Base-by-base conservation (phyloP, 2,329 filamentous ascomycete genomes). In the Pseudopithomyces maydicus region DNA sequence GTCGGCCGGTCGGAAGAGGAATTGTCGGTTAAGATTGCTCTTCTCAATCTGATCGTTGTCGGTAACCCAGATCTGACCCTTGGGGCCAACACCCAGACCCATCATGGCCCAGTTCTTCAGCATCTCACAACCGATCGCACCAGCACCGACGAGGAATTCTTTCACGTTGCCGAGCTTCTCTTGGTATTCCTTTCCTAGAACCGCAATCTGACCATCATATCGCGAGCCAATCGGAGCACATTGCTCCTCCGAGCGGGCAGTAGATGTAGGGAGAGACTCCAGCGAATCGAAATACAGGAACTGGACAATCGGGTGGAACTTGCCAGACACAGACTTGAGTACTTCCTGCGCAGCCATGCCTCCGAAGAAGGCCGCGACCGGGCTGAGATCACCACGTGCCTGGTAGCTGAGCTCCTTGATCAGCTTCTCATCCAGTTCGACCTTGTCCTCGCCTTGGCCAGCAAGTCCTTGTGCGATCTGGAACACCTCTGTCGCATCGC, bases 41-140 rank as follows among this genome's bases (percentile, higher is more conserved):
- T 94, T 97, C 80, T 99, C 95, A 67, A 99, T 99, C 53, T 93
- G 93, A 73, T 99, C 95, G 88, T 97, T 98, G 74, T 99, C 95
- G 14, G 96, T 98, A 48, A 99, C 90, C 56, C 82, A 91, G 70
- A 99, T 96, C 77, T 90, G 90, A 69, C 95, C 95, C 47, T 92
- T 85, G 2, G 92, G 91, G 3, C 95, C 95, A 44, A 90, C 91
- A 43, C 90, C 94, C 29, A 99, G 82, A 65, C 95, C 95, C 75
- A 98, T 96, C 93, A 99, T 96, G 35, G 96, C 94, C 93, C 95
- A 99, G 78, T 98, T 98, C 86, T 99, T 99, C 66, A 99, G 81
- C 90, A 98, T 99, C 74, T 99, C 95, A 72, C 95, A 99, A 44
- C 95, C 95, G 75, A 99, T 99, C 62, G 96, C 95, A 69, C 95